Conservation (phyloP, 2,329 filamentous ascomycete genomes). For the Alternaria atra region DNA sequence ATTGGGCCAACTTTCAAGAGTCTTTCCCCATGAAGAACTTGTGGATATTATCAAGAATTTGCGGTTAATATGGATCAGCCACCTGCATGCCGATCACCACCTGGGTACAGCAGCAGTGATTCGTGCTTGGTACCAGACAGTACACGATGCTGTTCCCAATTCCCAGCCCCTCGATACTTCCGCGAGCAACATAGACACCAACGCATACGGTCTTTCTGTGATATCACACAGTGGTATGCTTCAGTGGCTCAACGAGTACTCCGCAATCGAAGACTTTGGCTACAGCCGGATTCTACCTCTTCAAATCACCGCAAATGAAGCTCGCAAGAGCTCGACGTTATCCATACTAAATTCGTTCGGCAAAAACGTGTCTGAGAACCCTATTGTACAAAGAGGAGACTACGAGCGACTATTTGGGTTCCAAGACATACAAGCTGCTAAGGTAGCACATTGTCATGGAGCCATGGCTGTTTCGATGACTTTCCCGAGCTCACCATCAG, state of each 20-base stretch:
- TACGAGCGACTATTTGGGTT: constrained; percentile 68
- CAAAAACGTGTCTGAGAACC: constrained; percentile 8
- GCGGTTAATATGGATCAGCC: constrained; percentile 88
- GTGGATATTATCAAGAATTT: constrained; percentile 78
- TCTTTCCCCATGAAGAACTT: constrained; percentile 72
- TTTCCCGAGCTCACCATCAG: constrained; percentile 65
- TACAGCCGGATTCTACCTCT: constrained; percentile 68
- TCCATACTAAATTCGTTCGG: constrained; percentile 35
- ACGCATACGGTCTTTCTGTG: constrained; percentile 55
- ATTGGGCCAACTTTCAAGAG: constrained; percentile 81
- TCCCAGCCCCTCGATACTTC: constrained; percentile 22
- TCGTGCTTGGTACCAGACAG: constrained; percentile 76
- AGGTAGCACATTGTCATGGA: constrained; percentile 80
- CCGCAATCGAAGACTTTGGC: constrained; percentile 78
- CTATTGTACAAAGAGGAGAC: constrained; percentile 21
- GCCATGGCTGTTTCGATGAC: constrained; percentile 80
- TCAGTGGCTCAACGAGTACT: constrained; percentile 80
- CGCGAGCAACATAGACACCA: constrained; percentile 42
- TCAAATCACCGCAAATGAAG: constrained; percentile 48
- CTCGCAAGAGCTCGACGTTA: constrained; percentile 29
- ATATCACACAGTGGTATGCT: constrained; percentile 77
- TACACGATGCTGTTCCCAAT: constrained; percentile 54
- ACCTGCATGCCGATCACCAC: constrained; percentile 96
- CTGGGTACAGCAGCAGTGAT: constrained; percentile 85
- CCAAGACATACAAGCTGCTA: constrained; percentile 70